Evolutionary conservation across 352 stramenopile genomes (phyloP).

Genomic region (Phytophthora meadii): DNA sequence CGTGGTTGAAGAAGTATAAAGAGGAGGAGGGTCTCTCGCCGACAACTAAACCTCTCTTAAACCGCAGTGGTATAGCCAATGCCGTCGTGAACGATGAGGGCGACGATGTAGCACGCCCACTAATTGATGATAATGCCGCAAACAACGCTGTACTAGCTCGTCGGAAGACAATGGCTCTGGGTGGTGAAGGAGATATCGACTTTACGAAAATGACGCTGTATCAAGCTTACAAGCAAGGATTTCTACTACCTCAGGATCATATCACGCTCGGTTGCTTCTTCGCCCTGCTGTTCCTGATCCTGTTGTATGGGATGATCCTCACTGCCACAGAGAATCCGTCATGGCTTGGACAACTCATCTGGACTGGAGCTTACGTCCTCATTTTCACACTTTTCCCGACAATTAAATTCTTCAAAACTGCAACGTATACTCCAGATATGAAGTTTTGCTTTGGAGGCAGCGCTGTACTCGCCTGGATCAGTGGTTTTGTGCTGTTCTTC

Average conservation of each 20-base stretch:
- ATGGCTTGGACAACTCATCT: slow-evolving; percentile 81
- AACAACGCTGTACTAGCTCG: slow-evolving; percentile 29
- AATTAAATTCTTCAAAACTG: slow-evolving; percentile 85
- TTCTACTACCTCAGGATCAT: slow-evolving; percentile 80
- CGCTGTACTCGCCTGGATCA: slow-evolving; percentile 71
- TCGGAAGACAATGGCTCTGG: slow-evolving; percentile 21
- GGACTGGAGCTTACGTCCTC: slow-evolving; percentile 63
- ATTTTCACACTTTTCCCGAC: slow-evolving; percentile 78
- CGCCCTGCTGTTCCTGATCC: slow-evolving; percentile 54
- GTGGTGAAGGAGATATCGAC: slow-evolving; percentile 45
- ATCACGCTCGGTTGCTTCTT: slow-evolving; percentile 72
- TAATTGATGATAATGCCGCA: slow-evolving; percentile 27
- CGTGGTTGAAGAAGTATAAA: slow-evolving; percentile 67
- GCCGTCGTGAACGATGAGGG: slow-evolving; percentile 18
- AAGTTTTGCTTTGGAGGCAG: slow-evolving; percentile 55
- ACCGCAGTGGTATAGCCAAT: slow-evolving; percentile 25
- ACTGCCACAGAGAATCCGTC: slow-evolving; percentile 67
- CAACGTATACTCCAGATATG: slow-evolving; percentile 63
- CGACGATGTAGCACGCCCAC: slow-evolving; percentile 10
- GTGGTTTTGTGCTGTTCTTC: slow-evolving; percentile 78
- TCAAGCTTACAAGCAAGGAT: slow-evolving; percentile 71
- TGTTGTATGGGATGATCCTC: slow-evolving; percentile 74
- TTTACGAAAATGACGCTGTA: slow-evolving; percentile 81
- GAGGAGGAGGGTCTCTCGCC: slow-evolving; percentile 42
- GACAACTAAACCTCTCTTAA: slow-evolving; percentile 24